Base-by-base conservation (phyloP, 495 filamentous ascomycete genomes). In the Penicillium cataractarum region DNA sequence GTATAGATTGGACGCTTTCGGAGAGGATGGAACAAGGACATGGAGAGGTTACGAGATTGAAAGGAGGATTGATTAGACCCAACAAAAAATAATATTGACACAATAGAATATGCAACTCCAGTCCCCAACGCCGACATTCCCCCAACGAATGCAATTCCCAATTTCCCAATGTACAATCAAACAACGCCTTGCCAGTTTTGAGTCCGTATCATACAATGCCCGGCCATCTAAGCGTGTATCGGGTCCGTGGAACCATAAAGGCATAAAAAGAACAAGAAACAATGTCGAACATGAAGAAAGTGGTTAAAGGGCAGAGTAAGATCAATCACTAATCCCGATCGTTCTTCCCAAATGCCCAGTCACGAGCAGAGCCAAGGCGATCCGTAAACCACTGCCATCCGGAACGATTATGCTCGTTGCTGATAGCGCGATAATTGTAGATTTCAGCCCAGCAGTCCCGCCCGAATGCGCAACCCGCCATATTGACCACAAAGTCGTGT, bases 401-500 rank as follows among this genome's bases (percentile, higher is more conserved):
- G n/a, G 82, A 86, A 35, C 91, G 84, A 77, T 97, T 97, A 21
- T 96, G 83, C 72, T 84, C 84, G 62, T 97, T 91, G 79, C 92
- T 94, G 66, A 96, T 78, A 66, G 94, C 89, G 15, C 94, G 89
- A 78, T 91, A 99, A 66, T 88, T 87, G 75, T 96, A 93, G 84
- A 99, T 96, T 77, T 99, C 95, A 31, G 89, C 87, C 95, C 96
- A 98, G 72, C 95, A 99, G 78, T 99, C 96, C 24, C 95, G 85
- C 4, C 95, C 95, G 86, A 90, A 97, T 70, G 94, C 90, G 72
- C 95, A 99, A 3, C 96, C 96, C 2, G 95, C 95, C 94, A 98
- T 97, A 72, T 98, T 99, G 64, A 99, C 93, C n/a, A 97, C 66
- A 67, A 99, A 96, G 74, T 99, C 95, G 19, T 91, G 84, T 49